A percentile compares a stretch with the other conserved stretches of the same genome.
These are phyloP conservation scores for Epicoccum sorghinum DNA, from an alignment of 2,329 filamentous ascomycete species.

Conservation along the genomic window DNA sequence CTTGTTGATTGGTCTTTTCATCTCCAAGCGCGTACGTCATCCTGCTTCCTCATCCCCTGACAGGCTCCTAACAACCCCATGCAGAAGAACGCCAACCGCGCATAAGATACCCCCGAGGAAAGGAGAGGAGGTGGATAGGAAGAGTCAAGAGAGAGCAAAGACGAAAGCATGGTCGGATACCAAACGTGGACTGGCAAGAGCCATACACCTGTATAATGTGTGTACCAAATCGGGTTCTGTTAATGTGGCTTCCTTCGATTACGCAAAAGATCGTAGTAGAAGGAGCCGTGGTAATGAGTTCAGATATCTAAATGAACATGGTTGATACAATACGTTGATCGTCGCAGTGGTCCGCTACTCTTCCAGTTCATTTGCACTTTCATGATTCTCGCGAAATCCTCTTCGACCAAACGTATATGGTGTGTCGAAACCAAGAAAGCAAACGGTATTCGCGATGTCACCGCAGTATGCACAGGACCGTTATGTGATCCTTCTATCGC, in stretches of 20 bases:
- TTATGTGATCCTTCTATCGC: neutral
- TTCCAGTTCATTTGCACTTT: neutral
- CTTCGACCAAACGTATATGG: too few relatives aligned
- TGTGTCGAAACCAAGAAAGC: too few relatives aligned
- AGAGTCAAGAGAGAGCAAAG: conserved; percentile 16
- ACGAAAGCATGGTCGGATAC: conserved; percentile 15
- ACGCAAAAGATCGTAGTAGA: conserved; percentile 34
- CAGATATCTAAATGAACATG: conserved; percentile 30
- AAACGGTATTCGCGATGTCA: neutral
- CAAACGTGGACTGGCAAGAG: conserved; percentile 17
- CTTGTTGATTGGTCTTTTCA: conserved; percentile 58
- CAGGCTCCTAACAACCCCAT: neutral
- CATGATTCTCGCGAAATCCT: neutral
- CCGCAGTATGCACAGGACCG: neutral
- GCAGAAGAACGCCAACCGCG: conserved; percentile 8
- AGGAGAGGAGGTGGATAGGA: conserved; percentile 14
- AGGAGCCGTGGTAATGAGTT: conserved; percentile 41
- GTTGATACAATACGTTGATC: conserved; percentile 13
- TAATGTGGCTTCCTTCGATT: conserved; percentile 27
- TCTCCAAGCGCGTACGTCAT: conserved; percentile 52
- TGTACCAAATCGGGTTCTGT: conserved; percentile 21
- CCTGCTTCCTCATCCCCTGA: neutral
- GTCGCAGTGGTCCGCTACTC: conserved; percentile 1
- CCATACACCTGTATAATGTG: conserved; percentile 36
- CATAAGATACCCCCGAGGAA: conserved; percentile 18